Evolutionary conservation across 805 yeast species (phyloP).

Genomic region (Debaryomyces maramus): DNA sequence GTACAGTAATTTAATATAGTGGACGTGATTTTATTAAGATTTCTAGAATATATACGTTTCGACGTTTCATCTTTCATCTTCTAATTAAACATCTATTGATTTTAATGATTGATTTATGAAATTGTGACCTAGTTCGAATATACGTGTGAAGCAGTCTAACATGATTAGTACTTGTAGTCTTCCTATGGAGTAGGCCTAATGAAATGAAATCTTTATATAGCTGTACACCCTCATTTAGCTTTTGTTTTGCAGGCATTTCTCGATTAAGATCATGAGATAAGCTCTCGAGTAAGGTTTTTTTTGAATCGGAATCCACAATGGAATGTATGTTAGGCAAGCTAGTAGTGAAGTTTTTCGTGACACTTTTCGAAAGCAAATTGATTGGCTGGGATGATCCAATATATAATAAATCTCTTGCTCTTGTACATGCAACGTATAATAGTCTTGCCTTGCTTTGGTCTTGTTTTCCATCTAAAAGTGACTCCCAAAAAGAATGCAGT

Average conservation of each 20-base stretch:
- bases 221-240: slow-evolving; percentile 6
- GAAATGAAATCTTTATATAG: slow-evolving; percentile 2
- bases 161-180: background rate
- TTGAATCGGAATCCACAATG: background rate
- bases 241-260: slow-evolving; percentile 9
- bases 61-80: background rate
- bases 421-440: slow-evolving; percentile 65
- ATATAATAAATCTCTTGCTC: slow-evolving; percentile 54
- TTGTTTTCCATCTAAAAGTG: slow-evolving; percentile 8
- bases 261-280: slow-evolving; percentile 12
- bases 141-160: background rate
- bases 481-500: slow-evolving; percentile 14
- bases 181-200: slow-evolving; percentile 3
- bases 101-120: background rate
- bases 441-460: slow-evolving; percentile 37
- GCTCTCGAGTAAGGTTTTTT: slow-evolving; percentile 7
- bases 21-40: no score
- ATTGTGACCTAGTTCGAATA: background rate
- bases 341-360: slow-evolving; percentile 12
- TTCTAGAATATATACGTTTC: no score
- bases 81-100: background rate
- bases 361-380: slow-evolving; percentile 6
- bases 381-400: slow-evolving; percentile 17
- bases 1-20: no score
- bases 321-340: slow-evolving; percentile 11